Percentiles rank a stretch among this genome's conserved stretches.
phyloP scores from a whole-genome alignment of 2,329 filamentous ascomycete species.

The Aspergillus sp. region DNA sequence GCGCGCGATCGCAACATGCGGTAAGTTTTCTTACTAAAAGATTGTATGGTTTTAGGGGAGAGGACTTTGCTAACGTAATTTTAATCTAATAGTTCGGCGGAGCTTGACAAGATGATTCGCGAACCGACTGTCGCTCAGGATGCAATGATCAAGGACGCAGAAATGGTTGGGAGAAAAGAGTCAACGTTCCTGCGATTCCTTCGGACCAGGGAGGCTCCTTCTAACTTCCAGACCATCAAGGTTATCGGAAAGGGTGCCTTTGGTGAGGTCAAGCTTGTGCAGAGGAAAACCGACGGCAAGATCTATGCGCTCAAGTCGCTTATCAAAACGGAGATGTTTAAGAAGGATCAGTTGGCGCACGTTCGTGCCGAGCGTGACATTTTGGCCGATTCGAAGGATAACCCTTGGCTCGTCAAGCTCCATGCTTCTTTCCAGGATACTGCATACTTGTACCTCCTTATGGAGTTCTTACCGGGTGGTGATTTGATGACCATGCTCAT shows the following conservation, averaged over 20 bases:
- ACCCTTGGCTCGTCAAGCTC: slow-evolving; percentile 97
- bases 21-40: slow-evolving; percentile 51
- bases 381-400: slow-evolving; percentile 91
- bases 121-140: slow-evolving; percentile 72
- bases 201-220: slow-evolving; percentile 85
- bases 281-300: slow-evolving; percentile 93
- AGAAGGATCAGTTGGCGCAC: slow-evolving; percentile 96
- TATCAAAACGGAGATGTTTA: slow-evolving; percentile 99
- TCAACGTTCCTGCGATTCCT: slow-evolving; percentile 92
- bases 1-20: slow-evolving; percentile 92
- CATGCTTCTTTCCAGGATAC: slow-evolving; percentile 97
- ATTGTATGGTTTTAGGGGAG: too few species aligned
- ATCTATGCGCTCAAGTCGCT: slow-evolving; percentile 98
- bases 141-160: slow-evolving; percentile 81
- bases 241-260: slow-evolving; percentile 99
- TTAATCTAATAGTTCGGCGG: slow-evolving; percentile 67
- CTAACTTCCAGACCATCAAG: slow-evolving; percentile 95
- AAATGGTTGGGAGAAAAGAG: slow-evolving; percentile 81
- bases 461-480: slow-evolving; percentile 98
- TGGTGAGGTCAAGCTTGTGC: slow-evolving; percentile 95
- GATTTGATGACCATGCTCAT: slow-evolving; percentile 99
- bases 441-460: slow-evolving; percentile 97
- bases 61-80: background rate
- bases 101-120: slow-evolving; percentile 81
- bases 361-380: slow-evolving; percentile 98